A percentile compares a stretch with the other conserved stretches of the same genome.
Conservation (phyloP, 1,139 yeast genomes). For the Ashbya aceris region DNA sequence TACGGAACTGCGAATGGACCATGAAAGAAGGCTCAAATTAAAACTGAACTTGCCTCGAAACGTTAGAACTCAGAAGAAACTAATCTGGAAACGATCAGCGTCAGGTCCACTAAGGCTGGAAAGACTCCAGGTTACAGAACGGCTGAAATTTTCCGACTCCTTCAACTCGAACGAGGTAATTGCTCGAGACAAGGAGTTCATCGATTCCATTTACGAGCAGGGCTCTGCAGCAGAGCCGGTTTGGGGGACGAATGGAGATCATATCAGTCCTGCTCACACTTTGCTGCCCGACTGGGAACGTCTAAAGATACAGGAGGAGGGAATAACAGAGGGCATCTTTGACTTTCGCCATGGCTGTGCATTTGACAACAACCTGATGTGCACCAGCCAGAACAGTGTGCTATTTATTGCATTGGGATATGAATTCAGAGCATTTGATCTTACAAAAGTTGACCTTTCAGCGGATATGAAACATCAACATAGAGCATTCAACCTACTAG, state of each 20-base stretch:
- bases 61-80: too few relatives aligned
- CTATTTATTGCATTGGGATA: background rate
- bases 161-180: conserved; percentile 1
- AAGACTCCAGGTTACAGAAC: background rate
- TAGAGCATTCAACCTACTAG: background rate
- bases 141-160: background rate
- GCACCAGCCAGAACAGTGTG: background rate
- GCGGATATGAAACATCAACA: background rate
- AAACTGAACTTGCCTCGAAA: background rate
- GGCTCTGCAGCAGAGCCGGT: conserved; percentile 14
- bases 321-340: background rate
- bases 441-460: background rate
- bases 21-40: background rate
- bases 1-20: background rate
- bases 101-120: background rate
- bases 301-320: conserved; percentile 11
- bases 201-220: background rate
- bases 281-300: conserved; percentile 16
- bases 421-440: background rate
- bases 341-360: background rate
- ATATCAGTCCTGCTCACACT: conserved; percentile 16
- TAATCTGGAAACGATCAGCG: background rate
- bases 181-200: background rate
- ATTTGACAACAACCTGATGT: conserved; percentile 2
- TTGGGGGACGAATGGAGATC: conserved; percentile 12